Evolutionary conservation across 176 grass and related monocot genomes (phyloP), one percentile per base, ranked within the genome.

Genomic region (Oryza coarctata): DNA sequence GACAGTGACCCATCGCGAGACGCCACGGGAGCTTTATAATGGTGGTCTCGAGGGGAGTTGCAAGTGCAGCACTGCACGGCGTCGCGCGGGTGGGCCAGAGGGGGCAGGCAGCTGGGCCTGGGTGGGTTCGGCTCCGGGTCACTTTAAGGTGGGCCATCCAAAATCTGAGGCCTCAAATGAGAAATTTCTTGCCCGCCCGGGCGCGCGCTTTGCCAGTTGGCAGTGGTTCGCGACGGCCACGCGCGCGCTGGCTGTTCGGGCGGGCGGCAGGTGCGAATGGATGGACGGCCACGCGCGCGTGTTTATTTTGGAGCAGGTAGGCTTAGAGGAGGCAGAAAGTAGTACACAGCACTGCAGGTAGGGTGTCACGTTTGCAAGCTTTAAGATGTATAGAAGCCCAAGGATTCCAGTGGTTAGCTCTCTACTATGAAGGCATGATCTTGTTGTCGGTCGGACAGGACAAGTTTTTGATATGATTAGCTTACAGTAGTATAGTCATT

Each of bases 131-230:
- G 82, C 22, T 65, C 20, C 27, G 33, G 32, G 83, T 66, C 83
- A 77, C 70, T 55, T 26, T 38, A 34, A 0, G 71, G 77, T 71
- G 77, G 87, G 71, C 14, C 43, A 22, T 1, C 6, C 23, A 14
- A 80, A 70, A 80, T 76, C 0, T 30, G 52, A 5, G 75, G 81
- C 63, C 63, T 64, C 63, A 70, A 62, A 65, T 9, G 82, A 73
- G 5, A 89, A 86, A 89, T 89, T 78, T 89, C 83, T 86, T 2
- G 68, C 52, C 68, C 43, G 3, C n/a, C n/a, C 44, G 13, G 0
- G 4, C n/a, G 22, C n/a, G n/a, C 33, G 27, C 3, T 71, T 32
- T 40, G 69, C 68, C 40, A 20, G 80, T 34, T 10, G 55, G 50
- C 55, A 58, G 52, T n/a, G 18, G 52, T 71, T 60, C 28, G 66